Evolutionary conservation across 371 early-diverging fungal genomes (phyloP), one percentile per base, ranked within the genome.

Genomic region (Rhizopus sp.): DNA sequence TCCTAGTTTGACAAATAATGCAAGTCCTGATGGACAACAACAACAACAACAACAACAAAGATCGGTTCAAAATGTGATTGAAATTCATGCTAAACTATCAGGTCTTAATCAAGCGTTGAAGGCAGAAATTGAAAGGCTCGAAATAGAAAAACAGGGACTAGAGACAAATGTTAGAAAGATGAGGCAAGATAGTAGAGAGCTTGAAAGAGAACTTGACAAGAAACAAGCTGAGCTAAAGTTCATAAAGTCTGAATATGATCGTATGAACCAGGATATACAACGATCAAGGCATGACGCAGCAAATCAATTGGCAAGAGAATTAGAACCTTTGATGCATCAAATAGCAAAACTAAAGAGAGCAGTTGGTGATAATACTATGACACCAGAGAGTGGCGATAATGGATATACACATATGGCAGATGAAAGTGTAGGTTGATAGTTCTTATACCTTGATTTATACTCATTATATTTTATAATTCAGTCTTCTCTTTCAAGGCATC

Each of bases 311-410:
- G 51, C 75, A 1, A 58, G 66, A 17, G 75, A 78, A 5, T 34
- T 78, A 30, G 75, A 73, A 12, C 73, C 77, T 5, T 56, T 77
- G 7, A 56, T 77, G 13, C 44, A 57, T 2, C 77, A 77, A 38
- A 69, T 77, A 12, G 31, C 60, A 13, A 59, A 62, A 33, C 34
- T 77, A 5, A 66, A 65, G 39, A 73, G 64, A 45, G 23, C 50
- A 50, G 57, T 55, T 8, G n/a, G 23, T 33, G 48, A 29, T 9
- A 45, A 23, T 2, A 23, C 2, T 23, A 42, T 37, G 35, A 13
- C 52, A 10, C 42, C 6, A 13, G 47, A 31, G 16, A 31, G 30
- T n/a, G 32, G 32, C 7, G 35, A 35, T n/a, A 33, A 15, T 40
- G 17, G 54, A 42, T 53, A 42, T 53, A 40, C 42, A 0, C 42